Evolutionary conservation across 305 asterid species (phyloP), one percentile per base, ranked within the genome.

Genomic region (Fraxinus platypoda): DNA sequence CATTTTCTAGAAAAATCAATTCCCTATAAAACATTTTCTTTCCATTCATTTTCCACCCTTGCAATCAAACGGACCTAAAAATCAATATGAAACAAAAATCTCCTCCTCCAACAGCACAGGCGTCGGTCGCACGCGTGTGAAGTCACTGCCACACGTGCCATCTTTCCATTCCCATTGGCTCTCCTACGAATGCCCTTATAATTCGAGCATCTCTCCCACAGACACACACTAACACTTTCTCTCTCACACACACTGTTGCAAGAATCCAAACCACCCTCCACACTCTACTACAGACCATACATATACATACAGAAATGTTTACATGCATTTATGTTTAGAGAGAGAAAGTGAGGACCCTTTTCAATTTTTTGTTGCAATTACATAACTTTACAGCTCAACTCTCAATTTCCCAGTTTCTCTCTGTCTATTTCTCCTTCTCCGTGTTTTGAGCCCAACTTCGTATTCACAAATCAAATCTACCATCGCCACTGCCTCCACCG

Each of bases 81-180:
- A 8, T 28, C 34, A 70, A 52, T 52, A 52, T n/a, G 62, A 70
- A 70, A 70, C 75, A 70, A 70, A 70, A 68, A 28, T 70, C 75
- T 70, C 41, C 11, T 13, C 75, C 7, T 70, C 41, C 8, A 34
- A 8, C 74, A 59, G 34, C 74, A 78, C 54, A 8, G 52, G 78
- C 84, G 91, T 88, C 91, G 89, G 89, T 81, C 88, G 81, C 85
- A 68, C 85, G 81, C 77, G 88, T 84, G 82, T 72, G 76, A 52
- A 34, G 84, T 88, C 87, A 80, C 83, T 72, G 74, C 74, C 77
- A 74, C 88, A 88, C 91, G 86, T 81, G 88, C 87, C 62, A 54
- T 72, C 78, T 75, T 74, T 77, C 81, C 81, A 9, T 37, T 74
- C 49, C 52, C 21, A 84, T 79, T 83, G 81, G 84, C 76, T 74